Base-by-base conservation (phyloP, 805 yeast species). In the Lipomyces sp. region DNA sequence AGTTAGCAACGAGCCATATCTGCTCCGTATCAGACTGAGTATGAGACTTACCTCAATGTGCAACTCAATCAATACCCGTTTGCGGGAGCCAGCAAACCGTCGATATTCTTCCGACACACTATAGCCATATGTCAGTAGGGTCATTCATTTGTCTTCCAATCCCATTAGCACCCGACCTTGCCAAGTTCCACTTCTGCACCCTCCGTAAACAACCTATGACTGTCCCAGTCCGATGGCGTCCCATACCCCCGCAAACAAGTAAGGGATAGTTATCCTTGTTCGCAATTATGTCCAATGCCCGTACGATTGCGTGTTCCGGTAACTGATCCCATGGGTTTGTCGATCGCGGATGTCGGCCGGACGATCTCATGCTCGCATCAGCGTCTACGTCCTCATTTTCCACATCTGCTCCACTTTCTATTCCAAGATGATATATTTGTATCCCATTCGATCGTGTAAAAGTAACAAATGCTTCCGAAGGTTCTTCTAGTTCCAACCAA, bases 301-400 rank as follows among this genome's bases (percentile, higher is more conserved):
- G 87, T 34, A 86, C 85, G 62, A 94, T 92, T 30, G 96, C 86
- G 53, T 85, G 83, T 74, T 92, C 97, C 24, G 92, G 90, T 45
- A 94, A 81, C 10, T 97, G 94, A 77, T 95, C 98, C 99, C 99
- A 94, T 1, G 98, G 97, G 74, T 93, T 92, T 29, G 92, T 86
- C 51, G 60, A 53, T 59, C 30, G 51, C 4, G n/a, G 48, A 24
- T 57, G 60, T 32, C 53, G 60, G 7, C 54, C 54, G 6, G 34
- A 32, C n/a, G 34, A 29, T 29, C 54, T 10, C n/a, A 6, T 6
- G 7, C 18, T 42, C 13, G 51, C 59, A 32, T 45, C 50, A 11
- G 32, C 24, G 45, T 62, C 66, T 13, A 42, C 29, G 18, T 58
- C 64, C 29, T 62, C 62, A 42, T 56, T 59, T 50, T 69, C 68